A percentile compares a stretch with the other conserved stretches of the same genome.
These are phyloP conservation scores for Exserohilum turcica DNA, from an alignment of 2,329 filamentous ascomycete species.

Conservation along the genomic window DNA sequence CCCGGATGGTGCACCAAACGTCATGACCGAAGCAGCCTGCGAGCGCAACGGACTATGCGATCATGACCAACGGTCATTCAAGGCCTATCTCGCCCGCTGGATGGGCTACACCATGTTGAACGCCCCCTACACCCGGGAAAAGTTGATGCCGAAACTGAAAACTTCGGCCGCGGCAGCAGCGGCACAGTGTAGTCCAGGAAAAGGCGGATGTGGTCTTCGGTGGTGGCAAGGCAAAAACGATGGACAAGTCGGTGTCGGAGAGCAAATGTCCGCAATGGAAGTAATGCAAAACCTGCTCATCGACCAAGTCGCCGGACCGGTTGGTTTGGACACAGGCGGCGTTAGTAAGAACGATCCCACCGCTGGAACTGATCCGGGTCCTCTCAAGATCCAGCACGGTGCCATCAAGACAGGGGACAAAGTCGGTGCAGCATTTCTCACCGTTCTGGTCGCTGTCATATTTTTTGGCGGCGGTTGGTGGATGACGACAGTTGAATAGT, in stretches of 20 bases:
- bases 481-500: slow-evolving; percentile 47
- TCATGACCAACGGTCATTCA: slow-evolving; percentile 54
- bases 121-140: slow-evolving; percentile 41
- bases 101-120: slow-evolving; percentile 48
- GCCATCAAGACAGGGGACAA: slow-evolving; percentile 63
- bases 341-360: slow-evolving; percentile 54
- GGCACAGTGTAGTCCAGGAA: slow-evolving; percentile 57
- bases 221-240: slow-evolving; percentile 55
- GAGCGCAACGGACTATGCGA: slow-evolving; percentile 52
- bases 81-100: slow-evolving; percentile 50
- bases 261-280: slow-evolving; percentile 64
- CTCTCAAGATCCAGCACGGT: slow-evolving; percentile 28
- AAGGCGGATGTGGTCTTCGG: slow-evolving; percentile 52
- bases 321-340: slow-evolving; percentile 59
- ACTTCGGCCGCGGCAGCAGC: slow-evolving; percentile 62
- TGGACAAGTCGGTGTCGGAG: slow-evolving; percentile 58
- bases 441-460: slow-evolving; percentile 59
- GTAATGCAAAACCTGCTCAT: slow-evolving; percentile 57
- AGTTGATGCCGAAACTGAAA: slow-evolving; percentile 58
- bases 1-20: slow-evolving; percentile 48
- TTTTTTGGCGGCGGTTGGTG: slow-evolving; percentile 61
- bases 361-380: slow-evolving; percentile 41
- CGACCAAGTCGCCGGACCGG: slow-evolving; percentile 35
- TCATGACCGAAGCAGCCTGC: slow-evolving; percentile 56
- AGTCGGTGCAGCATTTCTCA: slow-evolving; percentile 70